These are phyloP conservation scores for Aspergillus sp. DNA, from an alignment of 2,329 filamentous ascomycete species.

Conservation along the genomic window DNA sequence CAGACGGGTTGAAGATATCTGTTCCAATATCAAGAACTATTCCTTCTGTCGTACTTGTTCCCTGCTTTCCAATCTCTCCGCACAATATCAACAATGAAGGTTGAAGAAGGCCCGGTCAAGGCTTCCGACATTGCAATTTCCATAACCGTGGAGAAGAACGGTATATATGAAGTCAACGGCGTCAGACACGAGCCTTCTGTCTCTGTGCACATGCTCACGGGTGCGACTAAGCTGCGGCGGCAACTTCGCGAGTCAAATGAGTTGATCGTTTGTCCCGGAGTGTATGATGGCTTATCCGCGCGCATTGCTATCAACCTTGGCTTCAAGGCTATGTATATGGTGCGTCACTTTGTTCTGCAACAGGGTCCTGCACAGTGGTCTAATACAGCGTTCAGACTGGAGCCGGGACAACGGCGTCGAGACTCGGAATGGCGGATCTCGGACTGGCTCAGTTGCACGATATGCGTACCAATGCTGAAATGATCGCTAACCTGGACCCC, in stretches of 20 bases:
- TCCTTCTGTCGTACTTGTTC: background rate
- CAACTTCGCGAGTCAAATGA: constrained; percentile 27
- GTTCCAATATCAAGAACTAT: background rate
- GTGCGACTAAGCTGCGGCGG: constrained; percentile 28
- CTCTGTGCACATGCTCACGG: constrained; percentile 25
- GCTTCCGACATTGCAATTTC: constrained; percentile 25
- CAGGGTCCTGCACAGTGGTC: background rate
- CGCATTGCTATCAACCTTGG: constrained; percentile 61
- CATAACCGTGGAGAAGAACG: constrained; percentile 32
- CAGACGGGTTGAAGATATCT: background rate
- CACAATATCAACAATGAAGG: constrained; percentile 10
- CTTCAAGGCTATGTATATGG: constrained; percentile 67
- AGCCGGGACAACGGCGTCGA: constrained; percentile 60
- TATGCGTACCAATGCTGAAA: constrained; percentile 62
- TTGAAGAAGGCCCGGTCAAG: constrained; percentile 7
- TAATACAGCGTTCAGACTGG: constrained; percentile 51
- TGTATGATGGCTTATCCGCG: constrained; percentile 67
- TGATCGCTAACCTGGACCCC: constrained; percentile 61
- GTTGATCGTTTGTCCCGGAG: constrained; percentile 59
- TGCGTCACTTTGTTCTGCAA: constrained; percentile 28
- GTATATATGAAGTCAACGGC: constrained; percentile 31
- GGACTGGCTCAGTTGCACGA: constrained; percentile 61
- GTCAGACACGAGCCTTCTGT: constrained; percentile 25
- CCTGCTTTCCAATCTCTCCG: background rate
- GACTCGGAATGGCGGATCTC: constrained; percentile 62